Base-by-base conservation (phyloP, 208 protist genomes). In the Naegleria gruberi region DNA sequence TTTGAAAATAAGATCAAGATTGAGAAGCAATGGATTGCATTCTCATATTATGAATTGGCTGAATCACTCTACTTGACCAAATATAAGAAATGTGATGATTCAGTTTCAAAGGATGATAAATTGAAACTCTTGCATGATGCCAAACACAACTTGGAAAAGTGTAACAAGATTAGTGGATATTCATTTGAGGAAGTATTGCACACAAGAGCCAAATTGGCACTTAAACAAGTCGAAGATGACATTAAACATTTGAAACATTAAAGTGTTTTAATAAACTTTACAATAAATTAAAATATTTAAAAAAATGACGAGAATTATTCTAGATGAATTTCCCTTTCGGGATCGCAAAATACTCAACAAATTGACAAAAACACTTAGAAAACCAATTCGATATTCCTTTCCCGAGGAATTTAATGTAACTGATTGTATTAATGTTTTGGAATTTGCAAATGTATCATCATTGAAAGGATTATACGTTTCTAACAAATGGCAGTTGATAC, bases 1-100 rank as follows among this genome's bases (percentile, higher is more conserved):
- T 86, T 46, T 23, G 82, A 23, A 47, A 8, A 43, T 10, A 46
- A 86, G n/a, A 26, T 86, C 19, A 86, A 86, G 45, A 17, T n/a
- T 30, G 82, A 86, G 41, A 86, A 86, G n/a, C 82, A 86, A 46
- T 86, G 82, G 82, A 26, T 26, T 46, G 82, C 82, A 4, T 86
- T 46, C 34, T 23, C 82, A 46, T 30, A 42, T 47, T 86, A 86
- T 46, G 82, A 86, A 86, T 42, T 42, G 42, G 82, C 82, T 5
- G 82, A 86, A 86, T 8, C 19, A 3, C 12, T 37, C 8, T 86
- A 86, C 41, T 41, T 65, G 51, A 65, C 15, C 30, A 23, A 65
- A 23, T 65, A 65, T 23, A 65, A 65, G 51, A 15, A 55, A 55
- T 15, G 46, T 65, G 51, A 10, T 65, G 51, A 10, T 65, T 65